Percentiles rank a stretch among this genome's conserved stretches.
Evolutionary conservation across 257 asterid genomes (phyloP).

Genomic region (Ophiorrhiza pumila): DNA sequence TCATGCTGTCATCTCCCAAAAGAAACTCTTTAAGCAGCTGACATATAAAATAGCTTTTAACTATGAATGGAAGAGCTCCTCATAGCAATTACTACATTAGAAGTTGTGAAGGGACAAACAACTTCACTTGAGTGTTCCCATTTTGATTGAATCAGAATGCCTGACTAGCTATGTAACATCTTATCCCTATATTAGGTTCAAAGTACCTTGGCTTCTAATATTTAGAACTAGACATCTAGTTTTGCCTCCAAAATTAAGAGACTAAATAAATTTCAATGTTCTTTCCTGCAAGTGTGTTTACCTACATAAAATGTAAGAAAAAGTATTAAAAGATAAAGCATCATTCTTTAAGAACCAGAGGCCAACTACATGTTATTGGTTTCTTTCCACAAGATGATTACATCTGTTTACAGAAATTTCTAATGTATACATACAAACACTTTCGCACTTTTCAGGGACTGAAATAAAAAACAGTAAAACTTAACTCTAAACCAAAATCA

Average conservation of each 20-base stretch:
- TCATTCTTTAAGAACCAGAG: constrained; percentile 1
- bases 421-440: constrained; percentile 5
- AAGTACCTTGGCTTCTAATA: neutral
- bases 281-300: neutral
- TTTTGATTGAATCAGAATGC: neutral
- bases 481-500: neutral
- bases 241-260: neutral
- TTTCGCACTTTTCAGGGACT: neutral
- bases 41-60: neutral
- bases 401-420: constrained; percentile 19
- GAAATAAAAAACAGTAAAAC: neutral
- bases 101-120: too few relatives aligned
- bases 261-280: neutral
- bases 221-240: neutral
- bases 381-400: constrained; percentile 12
- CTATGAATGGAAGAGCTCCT: too few relatives aligned
- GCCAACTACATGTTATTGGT: constrained; percentile 3
- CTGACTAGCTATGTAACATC: neutral
- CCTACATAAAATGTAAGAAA: neutral
- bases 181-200: neutral
- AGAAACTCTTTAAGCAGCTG: neutral
- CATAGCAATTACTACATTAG: too few relatives aligned
- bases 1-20: neutral
- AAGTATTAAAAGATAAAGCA: neutral
- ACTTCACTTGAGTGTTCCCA: too few relatives aligned